These are phyloP conservation scores for Solanum sejunctum DNA, from an alignment of 257 asterid genomes.

Conservation along the genomic window DNA sequence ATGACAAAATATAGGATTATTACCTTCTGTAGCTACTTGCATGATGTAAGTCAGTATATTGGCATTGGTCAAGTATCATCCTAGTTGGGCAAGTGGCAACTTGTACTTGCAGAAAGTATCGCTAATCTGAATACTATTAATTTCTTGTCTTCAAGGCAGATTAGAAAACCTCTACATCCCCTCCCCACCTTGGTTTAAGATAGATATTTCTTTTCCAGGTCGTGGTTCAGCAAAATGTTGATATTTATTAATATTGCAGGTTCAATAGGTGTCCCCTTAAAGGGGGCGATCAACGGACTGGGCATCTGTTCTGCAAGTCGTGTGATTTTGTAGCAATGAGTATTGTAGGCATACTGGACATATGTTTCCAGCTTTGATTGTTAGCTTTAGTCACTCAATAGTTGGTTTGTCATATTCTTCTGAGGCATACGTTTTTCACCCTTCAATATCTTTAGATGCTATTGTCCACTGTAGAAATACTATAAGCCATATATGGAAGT, in stretches of 20 bases:
- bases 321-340: constrained; percentile 36
- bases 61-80: neutral
- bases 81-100: neutral
- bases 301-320: constrained; percentile 28
- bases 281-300: constrained; percentile 21
- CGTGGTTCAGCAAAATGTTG: neutral
- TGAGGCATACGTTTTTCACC: constrained; percentile 6
- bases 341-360: constrained; percentile 29
- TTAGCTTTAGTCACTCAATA: constrained; percentile 12
- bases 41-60: neutral
- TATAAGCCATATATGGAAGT: neutral
- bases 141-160: neutral
- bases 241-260: constrained; percentile 18
- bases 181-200: neutral
- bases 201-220: neutral
- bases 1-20: neutral
- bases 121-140: neutral
- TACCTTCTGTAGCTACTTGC: neutral
- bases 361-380: constrained; percentile 9
- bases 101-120: neutral
- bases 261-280: constrained; percentile 4
- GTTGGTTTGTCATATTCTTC: constrained; percentile 19
- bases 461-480: constrained; percentile 18
- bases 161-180: neutral
- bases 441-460: constrained; percentile 13